Evolutionary conservation across 2,329 filamentous ascomycete genomes (phyloP), one percentile per base, ranked within the genome.

Genomic region (Fonsecaea multimorphosa): DNA sequence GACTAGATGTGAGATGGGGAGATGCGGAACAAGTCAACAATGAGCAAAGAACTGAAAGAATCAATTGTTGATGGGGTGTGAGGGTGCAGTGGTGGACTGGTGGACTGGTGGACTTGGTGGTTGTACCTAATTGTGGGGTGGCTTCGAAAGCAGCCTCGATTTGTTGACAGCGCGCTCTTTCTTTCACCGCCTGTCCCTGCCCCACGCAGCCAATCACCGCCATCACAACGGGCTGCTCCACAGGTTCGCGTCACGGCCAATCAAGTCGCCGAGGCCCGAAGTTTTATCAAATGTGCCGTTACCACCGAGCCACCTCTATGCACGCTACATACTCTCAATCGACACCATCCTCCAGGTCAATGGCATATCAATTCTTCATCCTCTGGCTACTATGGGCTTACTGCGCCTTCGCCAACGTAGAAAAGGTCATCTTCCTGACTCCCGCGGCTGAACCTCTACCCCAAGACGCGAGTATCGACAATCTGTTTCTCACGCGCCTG

Each of bases 381-480:
- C 7, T 63, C 31, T 68, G 58, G 51, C 16, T 57, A n/a, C 7
- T 61, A 29, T 65, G 57, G 56, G 16, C 53, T 22, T 40, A 56
- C 16, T 19, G 53, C 38, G 67, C 49, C 67, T 73, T 76, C 71
- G 92, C 90, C 76, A 98, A 99, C 77, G 90, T 91, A 62, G 95
- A 98, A 77, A 99, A 99, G 80, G 84, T 86, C 72, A 92, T 98
- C 74, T 98, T 99, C 80, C 82, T 90, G 38, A 92, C 87, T 24
- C 93, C 93, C 11, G 75, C 80, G 34, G 77, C 82, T 34, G 77
- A 86, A 73, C 77, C 82, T 61, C 78, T 91, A 53, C 85, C 89
- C 38, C 76, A 81, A 58, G 83, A 82, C 71, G 85, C 85, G 64
- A 84, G 80, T 60, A 77, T 91, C 57, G 82, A 86, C 65, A 81